Evolutionary conservation across 1,284 basidiomycete species (phyloP), one percentile per base, ranked within the genome.

Genomic region (Ceraceosorus guamensis): DNA sequence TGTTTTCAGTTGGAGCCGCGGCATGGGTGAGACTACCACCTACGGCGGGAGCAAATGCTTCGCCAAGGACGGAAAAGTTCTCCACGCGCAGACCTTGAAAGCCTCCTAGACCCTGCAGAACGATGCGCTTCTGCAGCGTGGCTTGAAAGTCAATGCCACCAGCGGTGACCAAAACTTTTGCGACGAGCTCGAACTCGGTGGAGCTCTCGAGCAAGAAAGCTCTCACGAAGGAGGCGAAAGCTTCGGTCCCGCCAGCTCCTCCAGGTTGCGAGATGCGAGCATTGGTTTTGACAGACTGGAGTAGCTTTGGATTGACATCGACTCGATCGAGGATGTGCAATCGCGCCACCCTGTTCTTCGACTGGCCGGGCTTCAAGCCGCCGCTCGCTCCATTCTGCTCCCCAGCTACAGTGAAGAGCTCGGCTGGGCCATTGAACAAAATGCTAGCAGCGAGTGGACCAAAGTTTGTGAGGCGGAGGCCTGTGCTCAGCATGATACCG

Each of bases 81-180:
- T 61, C 50, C n/a, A 69, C 50, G 4, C 44, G 44, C n/a, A 71
- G 34, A 4, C 59, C 61, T 10, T 46, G 50, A 13, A 71, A 54
- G 37, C 67, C 67, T n/a, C 65, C 65, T 1, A 71, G 51, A 11
- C 67, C 67, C 1, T 56, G 55, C n/a, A 71, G 24, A 1, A 32
- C n/a, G 55, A 71, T 56, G 11, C 54, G 46, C 56, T 71, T 71
- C 43, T 57, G 47, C 18, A 71, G 39, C 5, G 53, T 53, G 5
- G 68, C 52, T 1, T 52, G 37, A 32, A 69, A 71, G 13, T 67
- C 56, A n/a, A 65, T 60, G 6, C 67, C 68, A 5, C 68, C 68
- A 1, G 68, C 61, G 7, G 59, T 34, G 30, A 67, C 55, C 7
- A 53, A 45, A 37, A 63, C 60, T n/a, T 65, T 52, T 2, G 68